phyloP scores from a whole-genome alignment of 805 yeast genomes.

The Ogataea wickerhamii region DNA sequence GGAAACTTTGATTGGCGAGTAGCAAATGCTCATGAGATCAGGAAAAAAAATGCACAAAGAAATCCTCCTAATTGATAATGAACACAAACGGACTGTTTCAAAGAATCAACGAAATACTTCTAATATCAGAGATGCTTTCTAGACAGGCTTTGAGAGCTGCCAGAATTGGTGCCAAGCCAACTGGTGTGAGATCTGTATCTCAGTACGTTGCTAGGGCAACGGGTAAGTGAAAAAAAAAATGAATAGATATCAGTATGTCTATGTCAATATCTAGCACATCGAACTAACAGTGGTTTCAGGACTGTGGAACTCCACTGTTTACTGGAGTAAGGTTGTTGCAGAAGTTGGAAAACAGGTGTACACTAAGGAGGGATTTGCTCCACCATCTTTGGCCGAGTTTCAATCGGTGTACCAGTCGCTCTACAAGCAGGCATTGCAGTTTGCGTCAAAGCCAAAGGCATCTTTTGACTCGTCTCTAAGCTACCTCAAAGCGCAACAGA shows the following conservation, averaged over 20 bases:
- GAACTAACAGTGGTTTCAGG: slow-evolving; percentile 18
- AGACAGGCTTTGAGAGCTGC: slow-evolving; percentile 32
- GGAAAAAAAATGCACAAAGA: slow-evolving; percentile 6
- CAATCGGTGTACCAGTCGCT: slow-evolving; percentile 64
- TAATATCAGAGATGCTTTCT: slow-evolving; percentile 26
- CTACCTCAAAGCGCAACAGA: slow-evolving; percentile 39
- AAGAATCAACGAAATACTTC: not conserved
- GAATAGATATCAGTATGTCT: not conserved
- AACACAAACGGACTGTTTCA: too few species aligned
- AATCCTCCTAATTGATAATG: too few species aligned
- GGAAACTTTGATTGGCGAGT: slow-evolving; percentile 19
- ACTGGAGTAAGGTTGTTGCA: slow-evolving; percentile 66
- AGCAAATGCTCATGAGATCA: not conserved
- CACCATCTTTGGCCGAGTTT: slow-evolving; percentile 77
- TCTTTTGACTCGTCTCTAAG: slow-evolving; percentile 44
- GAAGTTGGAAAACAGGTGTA: slow-evolving; percentile 71
- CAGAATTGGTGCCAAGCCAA: slow-evolving; percentile 26
- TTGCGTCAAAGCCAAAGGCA: slow-evolving; percentile 58
- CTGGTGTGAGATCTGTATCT: slow-evolving; percentile 39
- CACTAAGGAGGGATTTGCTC: slow-evolving; percentile 88
- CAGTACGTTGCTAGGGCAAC: slow-evolving; percentile 35
- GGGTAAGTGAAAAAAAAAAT: slow-evolving; percentile 31
- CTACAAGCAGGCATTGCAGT: slow-evolving; percentile 42
- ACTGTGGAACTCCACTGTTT: slow-evolving; percentile 54
- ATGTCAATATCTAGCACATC: too few species aligned